Base-by-base conservation (phyloP, 805 yeast species). In the Kazachstania kunashirensis region DNA sequence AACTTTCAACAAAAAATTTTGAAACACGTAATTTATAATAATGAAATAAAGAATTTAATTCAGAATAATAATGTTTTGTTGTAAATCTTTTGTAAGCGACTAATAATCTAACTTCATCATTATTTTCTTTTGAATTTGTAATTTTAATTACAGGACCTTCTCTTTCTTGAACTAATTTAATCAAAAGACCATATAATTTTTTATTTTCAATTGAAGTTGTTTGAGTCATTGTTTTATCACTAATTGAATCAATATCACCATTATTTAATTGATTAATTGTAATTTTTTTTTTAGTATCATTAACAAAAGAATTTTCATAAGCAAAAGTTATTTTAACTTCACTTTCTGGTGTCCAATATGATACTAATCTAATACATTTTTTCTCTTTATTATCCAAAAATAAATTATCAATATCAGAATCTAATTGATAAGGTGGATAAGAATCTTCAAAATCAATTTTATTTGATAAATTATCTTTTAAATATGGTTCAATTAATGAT, bases 61-160 rank as follows among this genome's bases (percentile, higher is more conserved):
- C 94, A 24, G 94, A 77, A 61, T 79, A 84, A 66, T 81, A 89
- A 47, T 85, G 79, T 32, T 92, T 80, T 10, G 96, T 79, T 18
- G 94, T 69, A 44, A 78, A 77, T 57, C 82, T 86, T 50, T 79
- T 81, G 66, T 73, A 89, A 31, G 95, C 97, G 52, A 92, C 81
- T 33, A 92, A 75, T 42, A 89, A 76, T 55, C 97, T 72, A 55
- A 82, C 80, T 62, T 89, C 97, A 42, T 79, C 80, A 8, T 79
- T 68, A 46, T 80, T 79, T 48, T 83, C 85, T 38, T 84, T 68
- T 41, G 89, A 79, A 23, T 49, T 49, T 50, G 77, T 79, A 54
- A 85, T 84, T 62, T 80, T 88, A 52, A 92, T 85, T 19, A 86
- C 94, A 14, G 97, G 96, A 39, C 97, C 97, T 35, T 85, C 79